A percentile compares a stretch with the other conserved stretches of the same genome.
Evolutionary conservation across 148 eudicot genomes (phyloP).

Genomic region (Cornus florida): DNA sequence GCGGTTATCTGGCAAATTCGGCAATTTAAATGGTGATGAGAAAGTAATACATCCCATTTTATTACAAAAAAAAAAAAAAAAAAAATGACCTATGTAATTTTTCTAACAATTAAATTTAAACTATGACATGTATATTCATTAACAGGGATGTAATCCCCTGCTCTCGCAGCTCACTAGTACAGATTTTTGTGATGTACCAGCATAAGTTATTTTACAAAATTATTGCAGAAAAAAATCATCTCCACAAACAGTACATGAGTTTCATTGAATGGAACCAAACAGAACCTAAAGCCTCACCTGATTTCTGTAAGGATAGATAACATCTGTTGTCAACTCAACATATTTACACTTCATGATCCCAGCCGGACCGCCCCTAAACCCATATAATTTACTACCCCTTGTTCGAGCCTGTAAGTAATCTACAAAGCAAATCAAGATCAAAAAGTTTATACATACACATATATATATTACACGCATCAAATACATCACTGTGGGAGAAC

Average conservation of each 20-base stretch:
- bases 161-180: neutral
- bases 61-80: too few relatives aligned
- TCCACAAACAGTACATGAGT: too few relatives aligned
- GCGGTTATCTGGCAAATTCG: too few relatives aligned
- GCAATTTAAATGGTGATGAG: too few relatives aligned
- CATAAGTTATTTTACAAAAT: too few relatives aligned
- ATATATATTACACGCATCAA: neutral
- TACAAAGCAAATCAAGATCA: conserved; percentile 11
- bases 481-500: neutral
- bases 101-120: too few relatives aligned
- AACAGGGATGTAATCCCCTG: neutral
- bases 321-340: conserved; percentile 27
- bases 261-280: neutral
- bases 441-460: too few relatives aligned
- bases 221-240: too few relatives aligned
- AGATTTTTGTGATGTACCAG: too few relatives aligned
- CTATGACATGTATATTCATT: neutral
- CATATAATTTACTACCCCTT: conserved; percentile 37
- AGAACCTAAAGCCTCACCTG: conserved; percentile 22
- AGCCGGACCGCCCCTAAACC: conserved; percentile 41
- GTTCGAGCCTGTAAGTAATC: conserved; percentile 34
- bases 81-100: too few relatives aligned
- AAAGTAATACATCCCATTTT: too few relatives aligned
- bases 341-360: conserved; percentile 43
- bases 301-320: conserved; percentile 35